Conservation (phyloP, 2,329 filamentous ascomycete species). For the Calonectria pseudoturangicola region DNA sequence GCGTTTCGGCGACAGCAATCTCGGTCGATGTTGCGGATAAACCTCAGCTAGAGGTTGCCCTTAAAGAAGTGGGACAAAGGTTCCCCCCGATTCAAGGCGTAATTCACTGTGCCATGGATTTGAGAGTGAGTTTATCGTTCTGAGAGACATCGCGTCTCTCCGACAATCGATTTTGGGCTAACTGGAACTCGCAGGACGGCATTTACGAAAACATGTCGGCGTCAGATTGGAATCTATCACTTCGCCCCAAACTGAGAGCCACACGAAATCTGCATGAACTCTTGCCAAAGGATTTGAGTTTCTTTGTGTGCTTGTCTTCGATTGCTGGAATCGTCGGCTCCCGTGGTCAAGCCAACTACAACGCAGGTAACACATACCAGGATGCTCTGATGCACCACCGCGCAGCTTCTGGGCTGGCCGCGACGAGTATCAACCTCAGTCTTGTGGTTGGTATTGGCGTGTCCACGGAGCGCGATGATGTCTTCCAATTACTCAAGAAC, state of each 20-base stretch:
- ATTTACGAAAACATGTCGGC: constrained; percentile 17
- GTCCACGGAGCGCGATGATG: neutral
- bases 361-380: constrained; percentile 31
- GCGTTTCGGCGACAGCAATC: neutral
- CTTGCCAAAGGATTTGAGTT: constrained; percentile 11
- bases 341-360: constrained; percentile 35
- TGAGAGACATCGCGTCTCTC: neutral
- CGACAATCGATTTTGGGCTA: neutral
- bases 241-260: neutral
- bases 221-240: constrained; percentile 4
- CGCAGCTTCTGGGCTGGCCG: constrained; percentile 11
- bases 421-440: constrained; percentile 23
- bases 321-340: constrained; percentile 15
- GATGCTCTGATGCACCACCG: constrained; percentile 26
- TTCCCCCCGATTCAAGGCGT: constrained; percentile 2
- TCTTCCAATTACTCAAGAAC: constrained; percentile 11
- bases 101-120: constrained; percentile 14
- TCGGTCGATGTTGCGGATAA: constrained; percentile 7
- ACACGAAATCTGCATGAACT: constrained; percentile 2
- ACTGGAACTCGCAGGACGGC: neutral
- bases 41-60: constrained; percentile 10
- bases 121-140: neutral
- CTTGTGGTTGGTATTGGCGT: constrained; percentile 21
- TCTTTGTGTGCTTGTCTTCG: constrained; percentile 36
- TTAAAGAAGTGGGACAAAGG: neutral